phyloP scores from a whole-genome alignment of 441 rosid genomes.

The Theobroma grandiflorum region DNA sequence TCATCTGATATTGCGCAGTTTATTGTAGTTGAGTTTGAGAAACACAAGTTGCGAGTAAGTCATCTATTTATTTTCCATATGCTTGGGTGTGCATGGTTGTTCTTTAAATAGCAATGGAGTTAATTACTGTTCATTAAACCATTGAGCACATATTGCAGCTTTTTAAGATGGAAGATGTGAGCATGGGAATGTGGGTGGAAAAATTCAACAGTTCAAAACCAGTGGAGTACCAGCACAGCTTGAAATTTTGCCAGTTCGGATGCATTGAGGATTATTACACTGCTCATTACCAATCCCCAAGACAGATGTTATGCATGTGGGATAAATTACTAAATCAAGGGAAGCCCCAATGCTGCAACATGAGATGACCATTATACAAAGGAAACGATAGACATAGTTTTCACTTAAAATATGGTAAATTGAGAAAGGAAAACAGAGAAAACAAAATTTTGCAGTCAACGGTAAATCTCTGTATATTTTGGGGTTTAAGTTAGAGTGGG shows the following conservation, averaged over 20 bases:
- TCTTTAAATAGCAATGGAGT: neutral
- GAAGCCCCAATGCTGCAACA: slow-evolving; percentile 67
- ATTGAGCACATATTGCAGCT: slow-evolving; percentile 45
- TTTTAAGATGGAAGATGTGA: slow-evolving; percentile 82
- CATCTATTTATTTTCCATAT: neutral
- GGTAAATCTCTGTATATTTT: slow-evolving; percentile 52
- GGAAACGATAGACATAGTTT: neutral
- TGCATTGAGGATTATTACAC: slow-evolving; percentile 70
- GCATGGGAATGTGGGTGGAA: slow-evolving; percentile 83
- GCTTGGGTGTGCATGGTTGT: neutral
- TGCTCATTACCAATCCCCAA: slow-evolving; percentile 74
- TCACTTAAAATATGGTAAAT: slow-evolving; percentile 10
- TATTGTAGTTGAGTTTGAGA: slow-evolving; percentile 45
- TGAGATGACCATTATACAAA: slow-evolving; percentile 47
- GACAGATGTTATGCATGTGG: slow-evolving; percentile 80
- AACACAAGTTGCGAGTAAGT: slow-evolving; percentile 48
- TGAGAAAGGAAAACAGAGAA: slow-evolving; percentile 33
- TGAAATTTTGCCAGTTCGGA: slow-evolving; percentile 60
- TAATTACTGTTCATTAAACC: neutral
- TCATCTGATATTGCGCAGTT: slow-evolving; percentile 64
- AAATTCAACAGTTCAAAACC: slow-evolving; percentile 48
- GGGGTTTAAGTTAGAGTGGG: slow-evolving; percentile 20
- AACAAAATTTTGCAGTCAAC: slow-evolving; percentile 46
- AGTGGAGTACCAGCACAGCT: slow-evolving; percentile 58
- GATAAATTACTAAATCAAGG: slow-evolving; percentile 55